Base-by-base conservation (phyloP, 306 rosid species). In the Oxytropis ochrocephala region DNA sequence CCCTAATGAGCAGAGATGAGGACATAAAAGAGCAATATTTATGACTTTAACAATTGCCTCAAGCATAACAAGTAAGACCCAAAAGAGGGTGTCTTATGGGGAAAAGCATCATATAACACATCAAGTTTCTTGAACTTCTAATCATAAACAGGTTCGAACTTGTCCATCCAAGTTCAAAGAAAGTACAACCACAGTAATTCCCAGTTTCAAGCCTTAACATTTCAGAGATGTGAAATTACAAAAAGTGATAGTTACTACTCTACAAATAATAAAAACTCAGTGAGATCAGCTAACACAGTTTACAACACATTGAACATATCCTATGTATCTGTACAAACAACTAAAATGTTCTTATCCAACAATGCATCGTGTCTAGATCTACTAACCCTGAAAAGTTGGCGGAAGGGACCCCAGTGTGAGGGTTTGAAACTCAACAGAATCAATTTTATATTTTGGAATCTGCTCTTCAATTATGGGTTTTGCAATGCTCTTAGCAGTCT, bases 361-460 rank as follows among this genome's bases (percentile, higher is more conserved):
- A 74, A 74, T 69, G 50, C 51, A 70, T 48, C 55, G 17, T 41
- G 11, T 16, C 76, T 72, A 33, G 8, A 75, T 68, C n/a, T 6
- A 69, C 76, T 7, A 72, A 92, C 96, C 98, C 83, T 92, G 98
- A 80, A 92, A 92, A 79, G 98, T 92, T 41, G 96, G 98, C 14
- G 96, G 98, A 56, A 92, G 83, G 58, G 86, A 78, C 58, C 98
- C 98, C 55, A 92, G 71, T 14, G 98, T 87, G 54, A 92, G 80
- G 11, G 66, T 67, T 75, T 87, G 91, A 83, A 92, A 92, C 39
- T 89, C 95, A 55, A 92, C 88, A 6, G 96, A 83, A 12, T 92
- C 96, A 5, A 93, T 83, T 75, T 93, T 93, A 76, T 86, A 93
- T 30, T 85, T 88, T 0, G 95, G 96, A 73, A 88, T 93, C 81